These are phyloP conservation scores for Boletus rex-veris DNA, from an alignment of 768 basidiomycete species.

Conservation along the genomic window DNA sequence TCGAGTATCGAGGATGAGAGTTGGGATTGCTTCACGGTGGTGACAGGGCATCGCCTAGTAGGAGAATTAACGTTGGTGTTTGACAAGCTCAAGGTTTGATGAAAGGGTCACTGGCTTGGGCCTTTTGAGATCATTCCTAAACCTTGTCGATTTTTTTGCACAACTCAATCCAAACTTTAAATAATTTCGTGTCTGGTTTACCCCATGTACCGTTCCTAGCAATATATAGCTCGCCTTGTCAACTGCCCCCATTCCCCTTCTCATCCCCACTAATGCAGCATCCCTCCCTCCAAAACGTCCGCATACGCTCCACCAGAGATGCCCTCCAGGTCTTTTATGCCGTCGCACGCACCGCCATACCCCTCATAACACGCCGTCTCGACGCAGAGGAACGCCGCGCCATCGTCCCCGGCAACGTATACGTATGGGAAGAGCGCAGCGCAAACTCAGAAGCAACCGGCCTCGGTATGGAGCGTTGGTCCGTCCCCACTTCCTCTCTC, in stretches of 20 bases:
- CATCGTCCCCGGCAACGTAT: constrained; percentile 74
- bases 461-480: constrained; percentile 85
- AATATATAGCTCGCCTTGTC: constrained; percentile 35
- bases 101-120: neutral
- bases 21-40: too few relatives aligned
- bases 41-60: neutral
- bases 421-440: constrained; percentile 86
- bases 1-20: too few relatives aligned
- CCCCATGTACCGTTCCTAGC: constrained; percentile 13
- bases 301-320: constrained; percentile 74
- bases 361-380: constrained; percentile 76
- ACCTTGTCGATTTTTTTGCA: constrained; percentile 16
- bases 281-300: constrained; percentile 71
- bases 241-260: constrained; percentile 18
- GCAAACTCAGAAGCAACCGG: constrained; percentile 80
- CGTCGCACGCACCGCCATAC: constrained; percentile 63
- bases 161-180: constrained; percentile 63
- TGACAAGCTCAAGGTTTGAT: constrained; percentile 26
- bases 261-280: constrained; percentile 54
- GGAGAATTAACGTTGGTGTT: constrained; percentile 20
- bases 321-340: constrained; percentile 81
- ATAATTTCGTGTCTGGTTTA: constrained; percentile 28
- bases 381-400: constrained; percentile 78
- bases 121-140: constrained; percentile 19
- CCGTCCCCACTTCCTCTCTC: constrained; percentile 11